Evolutionary conservation across 352 stramenopile genomes (phyloP).

Genomic region (Globisporangium paddicum): DNA sequence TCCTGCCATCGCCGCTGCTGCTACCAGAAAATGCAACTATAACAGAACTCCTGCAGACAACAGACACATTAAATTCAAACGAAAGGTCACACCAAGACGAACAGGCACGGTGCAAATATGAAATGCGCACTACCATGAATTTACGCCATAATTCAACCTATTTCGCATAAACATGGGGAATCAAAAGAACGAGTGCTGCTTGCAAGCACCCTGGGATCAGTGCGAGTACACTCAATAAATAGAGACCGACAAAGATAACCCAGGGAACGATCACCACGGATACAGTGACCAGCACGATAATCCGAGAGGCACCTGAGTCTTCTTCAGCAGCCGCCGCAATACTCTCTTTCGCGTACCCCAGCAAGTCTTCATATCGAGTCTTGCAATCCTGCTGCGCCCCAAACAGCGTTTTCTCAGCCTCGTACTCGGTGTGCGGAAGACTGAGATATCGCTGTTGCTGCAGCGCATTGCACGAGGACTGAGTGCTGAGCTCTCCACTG

Average conservation of each 20-base stretch:
- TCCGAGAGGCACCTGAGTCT: conserved; percentile 7
- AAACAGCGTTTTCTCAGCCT: conserved; percentile 11
- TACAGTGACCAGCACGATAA: conserved; percentile 18
- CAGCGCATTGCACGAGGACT: conserved; percentile 13
- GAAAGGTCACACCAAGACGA: conserved; percentile 28
- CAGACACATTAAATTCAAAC: not conserved
- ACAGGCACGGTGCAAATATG: not conserved
- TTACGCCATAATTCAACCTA: not conserved
- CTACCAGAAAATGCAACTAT: not conserved
- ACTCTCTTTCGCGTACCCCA: conserved; percentile 28
- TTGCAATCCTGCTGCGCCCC: conserved; percentile 15
- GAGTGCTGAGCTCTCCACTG: conserved; percentile 16
- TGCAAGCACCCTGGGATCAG: conserved; percentile 1
- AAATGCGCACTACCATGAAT: not conserved
- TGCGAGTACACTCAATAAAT: conserved; percentile 1
- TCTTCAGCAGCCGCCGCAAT: conserved; percentile 10
- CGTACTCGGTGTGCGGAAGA: conserved; percentile 15
- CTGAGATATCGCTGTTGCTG: conserved; percentile 22
- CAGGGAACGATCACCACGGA: conserved; percentile 24
- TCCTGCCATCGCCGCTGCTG: not conserved
- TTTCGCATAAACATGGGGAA: not conserved
- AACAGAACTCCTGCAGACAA: not conserved
- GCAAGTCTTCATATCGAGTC: conserved; percentile 20
- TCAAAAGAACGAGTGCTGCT: not conserved
- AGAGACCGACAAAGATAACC: conserved; percentile 21